Base-by-base conservation (phyloP, 768 basidiomycete genomes). In the Termitomyces sp. region DNA sequence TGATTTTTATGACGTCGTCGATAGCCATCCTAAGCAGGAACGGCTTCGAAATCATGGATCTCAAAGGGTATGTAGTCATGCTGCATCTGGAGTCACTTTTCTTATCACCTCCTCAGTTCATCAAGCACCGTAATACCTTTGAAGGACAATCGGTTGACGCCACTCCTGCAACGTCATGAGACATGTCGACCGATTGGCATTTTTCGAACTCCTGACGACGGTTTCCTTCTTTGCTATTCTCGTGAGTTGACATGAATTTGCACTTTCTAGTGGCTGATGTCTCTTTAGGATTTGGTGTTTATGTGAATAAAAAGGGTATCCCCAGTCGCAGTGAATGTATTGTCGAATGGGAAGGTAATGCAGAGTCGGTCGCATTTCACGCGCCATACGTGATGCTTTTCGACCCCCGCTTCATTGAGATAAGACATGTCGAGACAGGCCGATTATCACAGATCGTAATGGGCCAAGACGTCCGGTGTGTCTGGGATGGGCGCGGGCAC, bases 11-110 rank as follows among this genome's bases (percentile, higher is more conserved):
- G 62, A 93, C 93, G 69, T 88, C 90, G 13, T 92, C 88, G 74
- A 88, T 99, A 62, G 95, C 91, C 1, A 89, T 99, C 50, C 81
- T 97, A 26, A 94, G 94, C 65, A 85, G 89, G 0, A 94, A 91
- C 66, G 95, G 95, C 16, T 98, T 99, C 66, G 94, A 97, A 74
- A 97, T 98, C 67, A 96, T 99, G 93, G 91, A 97, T 68, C 79
- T 99, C 30, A 84, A 85, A 16, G 90, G 95, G 91, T 96, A 73
- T 46, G 91, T 74, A 26, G 6, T 33, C 30, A 10, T 16, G n/a
- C 48, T 47, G 26, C 5, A 55, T 10, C 3, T 33, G 13, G 3
- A 32, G 12, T 13, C 12, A 40, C 40, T 60, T n/a, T 49, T 20
- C 28, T 63, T 56, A 57, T 51, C 14, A 3, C 5, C 38, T 16